phyloP scores from a whole-genome alignment of 2,329 filamentous ascomycete genomes.

The Aspergillus alliaceus region DNA sequence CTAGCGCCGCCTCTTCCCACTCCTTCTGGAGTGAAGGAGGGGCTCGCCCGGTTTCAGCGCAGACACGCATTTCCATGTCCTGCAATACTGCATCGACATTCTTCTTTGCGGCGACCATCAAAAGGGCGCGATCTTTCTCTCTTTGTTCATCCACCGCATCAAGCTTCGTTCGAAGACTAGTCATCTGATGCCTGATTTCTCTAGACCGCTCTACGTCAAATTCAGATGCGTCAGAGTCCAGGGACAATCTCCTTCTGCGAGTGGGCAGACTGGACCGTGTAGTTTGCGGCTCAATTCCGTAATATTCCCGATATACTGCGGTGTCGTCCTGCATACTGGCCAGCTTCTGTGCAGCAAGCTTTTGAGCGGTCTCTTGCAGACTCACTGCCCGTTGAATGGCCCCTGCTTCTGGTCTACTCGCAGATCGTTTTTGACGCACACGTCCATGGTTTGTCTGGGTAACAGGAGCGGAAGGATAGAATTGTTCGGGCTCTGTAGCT shows the following conservation, averaged over 20 bases:
- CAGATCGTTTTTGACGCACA: conserved; percentile 31
- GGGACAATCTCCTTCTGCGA: conserved; percentile 65
- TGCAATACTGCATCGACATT: conserved; percentile 81
- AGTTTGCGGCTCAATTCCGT: conserved; percentile 58
- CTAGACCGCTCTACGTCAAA: conserved; percentile 69
- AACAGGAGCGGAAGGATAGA: conserved; percentile 23
- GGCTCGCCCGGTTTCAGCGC: conserved; percentile 71
- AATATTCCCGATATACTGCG: conserved; percentile 73
- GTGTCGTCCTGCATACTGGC: conserved; percentile 74
- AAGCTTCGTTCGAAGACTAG: conserved; percentile 69
- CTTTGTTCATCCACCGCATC: conserved; percentile 44
- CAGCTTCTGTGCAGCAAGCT: conserved; percentile 78
- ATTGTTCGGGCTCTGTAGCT: conserved; percentile 28
- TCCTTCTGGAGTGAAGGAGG: conserved; percentile 68
- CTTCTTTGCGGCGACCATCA: conserved; percentile 77
- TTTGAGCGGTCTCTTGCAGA: conserved; percentile 84
- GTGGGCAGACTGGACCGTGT: conserved; percentile 52
- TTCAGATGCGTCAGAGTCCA: conserved; percentile 60
- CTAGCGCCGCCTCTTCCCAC: conserved; percentile 76
- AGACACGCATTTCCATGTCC: conserved; percentile 79
- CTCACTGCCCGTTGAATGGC: conserved; percentile 35
- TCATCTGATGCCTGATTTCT: conserved; percentile 77
- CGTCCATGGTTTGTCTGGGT: conserved; percentile 38
- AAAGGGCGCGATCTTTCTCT: conserved; percentile 68
- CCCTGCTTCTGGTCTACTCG: conserved; percentile 24